Evolutionary conservation across 2,329 filamentous ascomycete species (phyloP).

Genomic region (Fusarium anguioides): DNA sequence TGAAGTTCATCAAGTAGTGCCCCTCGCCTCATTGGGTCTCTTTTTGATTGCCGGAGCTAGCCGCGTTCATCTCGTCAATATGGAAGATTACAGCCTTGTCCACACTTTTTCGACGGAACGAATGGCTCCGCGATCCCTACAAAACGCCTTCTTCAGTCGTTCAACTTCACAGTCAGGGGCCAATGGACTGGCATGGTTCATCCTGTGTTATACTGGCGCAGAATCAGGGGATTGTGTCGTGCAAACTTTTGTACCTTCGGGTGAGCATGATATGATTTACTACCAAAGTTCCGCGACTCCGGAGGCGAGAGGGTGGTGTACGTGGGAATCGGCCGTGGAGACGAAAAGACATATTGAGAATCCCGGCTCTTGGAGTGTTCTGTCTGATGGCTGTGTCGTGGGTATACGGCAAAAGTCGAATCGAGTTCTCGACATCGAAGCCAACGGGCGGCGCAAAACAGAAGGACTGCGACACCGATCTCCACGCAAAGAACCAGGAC

Average conservation of each 20-base stretch:
- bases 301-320: slow-evolving; percentile 58
- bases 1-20: slow-evolving; percentile 64
- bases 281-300: slow-evolving; percentile 57
- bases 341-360: slow-evolving; percentile 65
- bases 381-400: slow-evolving; percentile 69
- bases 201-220: slow-evolving; percentile 70
- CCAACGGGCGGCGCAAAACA: slow-evolving; percentile 24
- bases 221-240: slow-evolving; percentile 72
- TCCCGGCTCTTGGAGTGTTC: slow-evolving; percentile 73
- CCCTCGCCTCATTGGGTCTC: slow-evolving; percentile 66
- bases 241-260: slow-evolving; percentile 69
- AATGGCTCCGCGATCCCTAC: slow-evolving; percentile 69
- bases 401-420: slow-evolving; percentile 66
- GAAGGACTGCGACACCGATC: slow-evolving; percentile 48
- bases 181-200: slow-evolving; percentile 70
- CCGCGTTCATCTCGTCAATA: slow-evolving; percentile 67
- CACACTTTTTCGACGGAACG: slow-evolving; percentile 70
- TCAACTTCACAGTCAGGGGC: slow-evolving; percentile 62
- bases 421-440: slow-evolving; percentile 17
- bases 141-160: slow-evolving; percentile 64
- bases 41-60: slow-evolving; percentile 69
- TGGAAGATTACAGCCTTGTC: slow-evolving; percentile 60
- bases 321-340: slow-evolving; percentile 64
- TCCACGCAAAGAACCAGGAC: slow-evolving; percentile 37
- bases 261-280: slow-evolving; percentile 67